phyloP scores from a whole-genome alignment of 345 rosid species.

The Camelina neglecta region DNA sequence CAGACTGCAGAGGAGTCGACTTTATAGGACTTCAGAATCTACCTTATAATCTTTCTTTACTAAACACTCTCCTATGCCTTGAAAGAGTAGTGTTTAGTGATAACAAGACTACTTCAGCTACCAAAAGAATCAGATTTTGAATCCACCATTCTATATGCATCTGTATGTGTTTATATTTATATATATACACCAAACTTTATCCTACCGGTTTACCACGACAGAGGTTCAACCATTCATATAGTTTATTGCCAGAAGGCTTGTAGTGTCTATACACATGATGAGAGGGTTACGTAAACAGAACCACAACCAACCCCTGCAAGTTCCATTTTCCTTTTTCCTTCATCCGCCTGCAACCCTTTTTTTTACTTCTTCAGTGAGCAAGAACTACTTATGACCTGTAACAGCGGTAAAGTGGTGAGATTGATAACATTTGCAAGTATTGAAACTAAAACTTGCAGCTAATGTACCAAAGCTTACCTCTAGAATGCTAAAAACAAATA shows the following conservation, averaged over 20 bases:
- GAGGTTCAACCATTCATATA: slow-evolving; percentile 41
- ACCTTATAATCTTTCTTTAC: slow-evolving; percentile 28
- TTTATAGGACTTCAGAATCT: slow-evolving; percentile 3
- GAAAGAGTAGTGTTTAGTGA: slow-evolving; percentile 14
- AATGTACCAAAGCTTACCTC: slow-evolving; percentile 53
- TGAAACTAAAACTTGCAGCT: slow-evolving; percentile 2
- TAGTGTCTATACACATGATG: slow-evolving; percentile 45
- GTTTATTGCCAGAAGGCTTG: slow-evolving; percentile 43
- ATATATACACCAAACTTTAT: slow-evolving; percentile 50
- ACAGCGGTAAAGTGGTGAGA: slow-evolving; percentile 14
- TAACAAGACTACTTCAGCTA: slow-evolving; percentile 36
- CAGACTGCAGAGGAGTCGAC: slow-evolving; percentile 34
- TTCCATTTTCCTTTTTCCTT: slow-evolving; percentile 57
- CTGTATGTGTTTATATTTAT: slow-evolving; percentile 30
- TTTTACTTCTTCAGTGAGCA: slow-evolving; percentile 51
- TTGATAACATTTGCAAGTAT: slow-evolving; percentile 1
- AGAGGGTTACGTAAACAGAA: slow-evolving; percentile 49
- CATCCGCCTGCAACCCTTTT: slow-evolving; percentile 50
- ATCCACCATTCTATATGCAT: slow-evolving; percentile 50
- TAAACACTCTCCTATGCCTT: slow-evolving; percentile 33
- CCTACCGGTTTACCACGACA: slow-evolving; percentile 48
- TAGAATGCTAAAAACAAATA: slow-evolving; percentile 71
- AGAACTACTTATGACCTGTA: slow-evolving; percentile 77
- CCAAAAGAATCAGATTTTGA: slow-evolving; percentile 86
- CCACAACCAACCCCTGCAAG: slow-evolving; percentile 43